Base-by-base conservation (phyloP, 208 protist genomes). In the Naegleria lovaniensis region DNA sequence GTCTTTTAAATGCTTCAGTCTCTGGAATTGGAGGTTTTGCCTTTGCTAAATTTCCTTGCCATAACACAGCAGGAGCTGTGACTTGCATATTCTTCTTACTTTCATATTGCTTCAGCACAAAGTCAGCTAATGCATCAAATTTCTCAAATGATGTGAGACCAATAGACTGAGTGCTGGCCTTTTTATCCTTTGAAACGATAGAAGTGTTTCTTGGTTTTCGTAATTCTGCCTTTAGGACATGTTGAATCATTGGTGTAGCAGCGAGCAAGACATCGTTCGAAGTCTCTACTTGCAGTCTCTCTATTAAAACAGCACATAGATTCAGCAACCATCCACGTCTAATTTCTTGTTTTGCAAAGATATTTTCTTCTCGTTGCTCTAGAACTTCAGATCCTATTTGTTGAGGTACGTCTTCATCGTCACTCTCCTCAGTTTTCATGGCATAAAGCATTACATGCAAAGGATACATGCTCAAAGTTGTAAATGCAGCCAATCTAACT, bases 41-140 rank as follows among this genome's bases (percentile, higher is more conserved):
- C 29, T 79, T 79, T 7, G 67, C 29, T 9, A 79, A 79, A 79
- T 79, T 79, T 36, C 67, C 67, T 79, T 79, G 67, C 67, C 67
- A 79, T 79, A 79, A 79, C 0, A 79, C 67, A 79, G 67, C 67
- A 36, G 6, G 19, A 79, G 67, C 67, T 13, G 67, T 79, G 7
- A 79, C 67, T 79, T 79, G 67, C 29, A 79, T 36, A 79, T 79
- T 79, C 67, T 79, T 79, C 67, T 79, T 79, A 79, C 67, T 79
- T 79, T 79, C 67, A 33, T 36, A 79, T 33, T 79, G 67, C n/a
- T 79, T 79, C n/a, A 79, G 25, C 5, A 33, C 29, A 79, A 79
- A 79, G 9, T 79, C 67, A 29, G 67, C 16, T 6, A 79, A n/a
- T 79, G 29, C 25, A 33, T 79, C 67, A 79, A 79, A 79, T n/a